Evolutionary conservation across 176 grass and related monocot genomes (phyloP), one percentile per base, ranked within the genome.

Genomic region (Typha latifolia): DNA sequence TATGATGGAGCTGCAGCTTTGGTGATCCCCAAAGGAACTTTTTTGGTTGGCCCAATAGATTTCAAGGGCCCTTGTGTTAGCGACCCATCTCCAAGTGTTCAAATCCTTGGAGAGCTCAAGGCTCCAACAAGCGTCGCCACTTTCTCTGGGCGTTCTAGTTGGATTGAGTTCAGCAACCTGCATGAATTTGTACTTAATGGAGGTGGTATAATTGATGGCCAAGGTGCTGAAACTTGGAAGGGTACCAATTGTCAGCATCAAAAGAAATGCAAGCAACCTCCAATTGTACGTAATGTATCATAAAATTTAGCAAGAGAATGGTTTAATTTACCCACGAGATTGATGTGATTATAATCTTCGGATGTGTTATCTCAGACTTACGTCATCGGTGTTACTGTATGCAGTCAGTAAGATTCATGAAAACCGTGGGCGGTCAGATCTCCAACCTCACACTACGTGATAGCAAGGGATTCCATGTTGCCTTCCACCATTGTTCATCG

Each of bases 131-230:
- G 70, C 26, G 21, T 69, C 14, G 57, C 32, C 14, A n/a, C 23
- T 69, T 68, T 74, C 24, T 3, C 64, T 18, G 64, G 65, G 23
- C 34, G 22, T n/a, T 50, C 34, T 37, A 8, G 26, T n/a, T 84
- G 81, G 81, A 61, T 84, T 37, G 75, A 78, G 69, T 84, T 84
- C 67, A 61, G 66, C 52, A 14, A 66, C 21, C 31, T 84, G 16
- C 23, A 84, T 7, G 69, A 63, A 37, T 21, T 84, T 24, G 68
- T 56, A 21, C 26, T 84, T 43, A 18, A 72, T 49, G 81, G 81
- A 31, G 68, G 69, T 0, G 81, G 81, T 3, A 4, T 67, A 19
- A 15, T 83, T 12, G 69, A 83, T 43, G 81, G 74, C 69, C 74
- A 83, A 49, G 81, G 81, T 12, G 14, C 48, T 10, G 16, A 50